These are phyloP conservation scores for Starmerella asiatica DNA, from an alignment of 805 yeast species.

Conservation along the genomic window DNA sequence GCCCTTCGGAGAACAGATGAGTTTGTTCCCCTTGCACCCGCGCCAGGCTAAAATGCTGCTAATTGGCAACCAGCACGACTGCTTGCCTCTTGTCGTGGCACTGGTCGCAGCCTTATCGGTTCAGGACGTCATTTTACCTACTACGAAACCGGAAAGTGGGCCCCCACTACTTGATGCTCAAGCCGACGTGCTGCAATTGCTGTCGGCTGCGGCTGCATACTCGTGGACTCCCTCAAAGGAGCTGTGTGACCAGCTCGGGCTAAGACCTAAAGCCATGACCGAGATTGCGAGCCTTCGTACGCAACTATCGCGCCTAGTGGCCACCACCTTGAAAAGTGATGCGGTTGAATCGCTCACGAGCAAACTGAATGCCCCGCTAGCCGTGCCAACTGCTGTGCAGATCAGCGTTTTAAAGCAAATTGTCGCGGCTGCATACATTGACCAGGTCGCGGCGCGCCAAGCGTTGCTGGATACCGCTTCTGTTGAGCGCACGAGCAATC, in stretches of 20 bases:
- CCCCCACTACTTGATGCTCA: constrained; percentile 56
- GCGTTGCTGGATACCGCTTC: constrained; percentile 47
- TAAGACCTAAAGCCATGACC: constrained; percentile 69
- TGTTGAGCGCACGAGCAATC: constrained; percentile 42
- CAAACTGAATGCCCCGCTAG: constrained; percentile 40
- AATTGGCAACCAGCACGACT: constrained; percentile 72
- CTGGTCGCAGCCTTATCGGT: constrained; percentile 85
- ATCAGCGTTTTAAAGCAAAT: constrained; percentile 75
- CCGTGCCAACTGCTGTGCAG: constrained; percentile 57
- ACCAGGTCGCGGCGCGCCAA: constrained; percentile 75
- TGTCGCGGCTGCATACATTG: constrained; percentile 83
- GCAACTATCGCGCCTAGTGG: constrained; percentile 67
- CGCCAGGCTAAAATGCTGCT: constrained; percentile 81
- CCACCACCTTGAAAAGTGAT: constrained; percentile 33
- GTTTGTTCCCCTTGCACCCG: constrained; percentile 85
- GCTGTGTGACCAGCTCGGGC: constrained; percentile 49
- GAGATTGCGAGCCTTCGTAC: constrained; percentile 71
- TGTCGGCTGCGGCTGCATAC: constrained; percentile 76
- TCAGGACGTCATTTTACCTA: constrained; percentile 71
- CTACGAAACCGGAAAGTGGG: constrained; percentile 47
- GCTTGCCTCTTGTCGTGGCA: constrained; percentile 80
- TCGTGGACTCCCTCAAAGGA: constrained; percentile 29
- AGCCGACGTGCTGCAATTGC: constrained; percentile 60
- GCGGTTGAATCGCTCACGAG: constrained; percentile 33
- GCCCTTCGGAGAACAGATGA: constrained; percentile 70